These are phyloP conservation scores for Moricandia arvensis DNA, from an alignment of 345 rosid genomes.

Conservation along the genomic window DNA sequence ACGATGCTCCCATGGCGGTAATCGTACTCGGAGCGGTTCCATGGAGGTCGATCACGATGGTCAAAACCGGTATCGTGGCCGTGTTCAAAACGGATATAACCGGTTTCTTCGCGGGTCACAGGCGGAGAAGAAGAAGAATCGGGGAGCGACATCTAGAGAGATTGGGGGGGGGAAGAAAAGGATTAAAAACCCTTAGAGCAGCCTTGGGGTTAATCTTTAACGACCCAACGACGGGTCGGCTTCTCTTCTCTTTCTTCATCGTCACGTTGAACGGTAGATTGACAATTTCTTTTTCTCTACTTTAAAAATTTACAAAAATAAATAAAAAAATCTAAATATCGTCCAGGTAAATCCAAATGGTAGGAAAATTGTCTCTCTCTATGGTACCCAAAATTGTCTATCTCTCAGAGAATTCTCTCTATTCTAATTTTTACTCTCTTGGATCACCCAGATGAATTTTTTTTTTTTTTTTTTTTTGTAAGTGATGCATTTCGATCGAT, in stretches of 20 bases:
- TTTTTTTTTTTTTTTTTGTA: no score
- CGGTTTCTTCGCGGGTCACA: slow-evolving; percentile 50
- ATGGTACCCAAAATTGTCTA: no score
- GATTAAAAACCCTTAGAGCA: slow-evolving; percentile 35
- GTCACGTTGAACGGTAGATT: slow-evolving; percentile 41
- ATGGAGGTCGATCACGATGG: slow-evolving; percentile 34
- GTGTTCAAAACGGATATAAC: slow-evolving; percentile 37
- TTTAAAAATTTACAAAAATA: background rate
- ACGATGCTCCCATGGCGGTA: slow-evolving; percentile 49
- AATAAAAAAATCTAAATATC: no score
- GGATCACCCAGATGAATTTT: no score
- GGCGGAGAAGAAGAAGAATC: slow-evolving; percentile 42
- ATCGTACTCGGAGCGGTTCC: slow-evolving; percentile 49
- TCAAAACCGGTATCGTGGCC: slow-evolving; percentile 37
- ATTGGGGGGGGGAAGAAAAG: background rate
- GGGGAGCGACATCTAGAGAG: slow-evolving; percentile 48
- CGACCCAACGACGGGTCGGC: slow-evolving; percentile 34
- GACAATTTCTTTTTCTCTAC: slow-evolving; percentile 2
- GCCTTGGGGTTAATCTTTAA: slow-evolving; percentile 19
- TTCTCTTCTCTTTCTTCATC: slow-evolving; percentile 38
- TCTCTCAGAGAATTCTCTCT: no score
- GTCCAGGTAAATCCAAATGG: no score
- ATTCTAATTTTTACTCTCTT: no score
- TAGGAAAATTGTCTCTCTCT: no score
- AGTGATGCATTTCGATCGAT: no score